Conservation (phyloP, 768 basidiomycete genomes). For the Nidularia pulvinata region DNA sequence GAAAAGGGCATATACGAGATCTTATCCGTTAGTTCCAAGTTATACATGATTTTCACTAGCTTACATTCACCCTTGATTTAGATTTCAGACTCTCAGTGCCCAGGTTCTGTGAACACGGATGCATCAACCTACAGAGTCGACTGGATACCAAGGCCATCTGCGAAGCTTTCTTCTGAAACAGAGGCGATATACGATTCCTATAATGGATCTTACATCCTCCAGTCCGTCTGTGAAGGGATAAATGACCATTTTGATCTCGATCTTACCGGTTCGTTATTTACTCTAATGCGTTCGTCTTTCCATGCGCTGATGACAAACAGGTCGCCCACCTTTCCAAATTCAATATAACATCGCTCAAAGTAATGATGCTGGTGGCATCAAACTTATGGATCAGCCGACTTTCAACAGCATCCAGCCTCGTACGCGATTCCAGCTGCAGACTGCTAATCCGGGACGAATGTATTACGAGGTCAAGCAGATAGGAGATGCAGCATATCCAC, state of each 20-base stretch:
- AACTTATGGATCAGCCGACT: slow-evolving; percentile 71
- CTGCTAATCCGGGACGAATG: slow-evolving; percentile 74
- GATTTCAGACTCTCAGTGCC: slow-evolving; percentile 86
- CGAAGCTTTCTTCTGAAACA: slow-evolving; percentile 61
- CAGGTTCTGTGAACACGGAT: slow-evolving; percentile 62
- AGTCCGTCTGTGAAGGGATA: slow-evolving; percentile 80
- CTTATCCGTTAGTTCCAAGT: slow-evolving; percentile 45
- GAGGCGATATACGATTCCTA: slow-evolving; percentile 54
- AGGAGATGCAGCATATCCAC: slow-evolving; percentile 83
- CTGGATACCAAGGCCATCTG: slow-evolving; percentile 80
- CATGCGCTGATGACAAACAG: slow-evolving; percentile 31
- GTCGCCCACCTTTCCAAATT: slow-evolving; percentile 92
- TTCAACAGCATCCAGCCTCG: slow-evolving; percentile 85
- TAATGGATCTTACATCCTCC: slow-evolving; percentile 76
- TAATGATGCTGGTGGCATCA: slow-evolving; percentile 65
- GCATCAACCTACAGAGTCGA: slow-evolving; percentile 70
- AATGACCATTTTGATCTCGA: slow-evolving; percentile 85
- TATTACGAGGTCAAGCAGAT: slow-evolving; percentile 92
- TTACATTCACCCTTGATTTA: slow-evolving; percentile 27
- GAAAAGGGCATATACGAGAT: slow-evolving; percentile 79
- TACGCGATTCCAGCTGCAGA: slow-evolving; percentile 82
- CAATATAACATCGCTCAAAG: slow-evolving; percentile 84
- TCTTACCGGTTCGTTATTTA: slow-evolving; percentile 46
- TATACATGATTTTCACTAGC: background rate
- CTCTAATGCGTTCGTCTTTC: background rate